Percentiles rank a stretch among this genome's conserved stretches.
Conservation (phyloP, 1,284 basidiomycete species). For the Tylopilus orsonianus region DNA sequence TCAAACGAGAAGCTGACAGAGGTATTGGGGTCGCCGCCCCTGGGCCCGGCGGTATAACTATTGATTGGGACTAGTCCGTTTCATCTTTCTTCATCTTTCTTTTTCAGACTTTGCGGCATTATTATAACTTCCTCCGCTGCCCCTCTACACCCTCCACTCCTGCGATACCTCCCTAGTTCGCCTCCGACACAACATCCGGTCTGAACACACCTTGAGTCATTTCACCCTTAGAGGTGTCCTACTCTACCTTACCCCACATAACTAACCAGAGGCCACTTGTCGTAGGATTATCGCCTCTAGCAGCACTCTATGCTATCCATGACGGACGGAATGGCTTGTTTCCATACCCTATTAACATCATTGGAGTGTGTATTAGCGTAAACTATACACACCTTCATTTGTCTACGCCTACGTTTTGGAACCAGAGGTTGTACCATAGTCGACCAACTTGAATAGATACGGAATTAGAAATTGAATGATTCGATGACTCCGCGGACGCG, state of each 20-base stretch:
- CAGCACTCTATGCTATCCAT: conserved; percentile 16
- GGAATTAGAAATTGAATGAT: background rate
- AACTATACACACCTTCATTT: conserved; percentile 9
- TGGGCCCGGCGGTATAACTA: conserved; percentile 63
- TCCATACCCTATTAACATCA: conserved; percentile 29
- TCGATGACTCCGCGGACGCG: too few species aligned
- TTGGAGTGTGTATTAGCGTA: conserved; percentile 15
- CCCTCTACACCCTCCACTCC: conserved; percentile 2
- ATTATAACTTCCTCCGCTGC: background rate
- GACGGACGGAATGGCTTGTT: conserved; percentile 23
- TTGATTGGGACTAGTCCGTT: conserved; percentile 67
- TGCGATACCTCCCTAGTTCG: conserved; percentile 23
- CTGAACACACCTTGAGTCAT: conserved; percentile 10
- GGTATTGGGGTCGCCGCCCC: conserved; percentile 63
- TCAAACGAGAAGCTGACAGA: conserved; percentile 72
- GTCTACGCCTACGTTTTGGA: conserved; percentile 13
- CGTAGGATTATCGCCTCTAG: conserved; percentile 23
- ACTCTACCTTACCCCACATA: conserved; percentile 28
- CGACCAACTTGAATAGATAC: conserved; percentile 14
- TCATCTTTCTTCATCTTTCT: background rate
- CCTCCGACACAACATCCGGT: conserved; percentile 6
- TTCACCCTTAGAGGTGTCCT: conserved; percentile 17
- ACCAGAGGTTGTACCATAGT: conserved; percentile 14
- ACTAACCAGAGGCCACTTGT: conserved; percentile 26
- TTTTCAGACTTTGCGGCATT: conserved; percentile 7